phyloP scores from a whole-genome alignment of 2,329 filamentous ascomycete genomes.

The Lecanicillium sp. region DNA sequence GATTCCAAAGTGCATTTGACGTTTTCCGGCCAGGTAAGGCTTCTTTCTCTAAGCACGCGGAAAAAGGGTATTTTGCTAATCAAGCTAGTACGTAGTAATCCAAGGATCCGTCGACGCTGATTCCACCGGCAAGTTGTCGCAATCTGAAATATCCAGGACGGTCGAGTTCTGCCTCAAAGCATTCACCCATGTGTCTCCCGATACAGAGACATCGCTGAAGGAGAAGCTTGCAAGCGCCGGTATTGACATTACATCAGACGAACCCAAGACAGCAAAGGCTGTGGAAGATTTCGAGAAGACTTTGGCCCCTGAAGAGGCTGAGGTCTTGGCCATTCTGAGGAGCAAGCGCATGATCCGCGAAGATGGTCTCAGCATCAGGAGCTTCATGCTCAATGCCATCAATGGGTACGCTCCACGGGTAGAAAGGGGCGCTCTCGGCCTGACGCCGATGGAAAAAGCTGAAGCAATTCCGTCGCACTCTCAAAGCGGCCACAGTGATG shows the following conservation, averaged over 20 bases:
- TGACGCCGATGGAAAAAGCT: not conserved
- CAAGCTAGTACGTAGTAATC: slow-evolving; percentile 21
- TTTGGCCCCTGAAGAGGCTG: slow-evolving; percentile 9
- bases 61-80: not conserved
- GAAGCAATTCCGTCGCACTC: not conserved
- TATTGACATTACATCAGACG: not conserved
- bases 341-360: slow-evolving; percentile 11
- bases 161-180: not conserved
- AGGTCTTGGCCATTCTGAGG: slow-evolving; percentile 7
- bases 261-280: not conserved
- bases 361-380: slow-evolving; percentile 2
- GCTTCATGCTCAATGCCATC: not conserved
- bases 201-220: slow-evolving; percentile 10
- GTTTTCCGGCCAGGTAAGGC: slow-evolving; percentile 29
- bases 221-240: slow-evolving; percentile 10
- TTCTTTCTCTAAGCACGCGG: not conserved
- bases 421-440: not conserved
- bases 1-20: slow-evolving; percentile 34
- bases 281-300: not conserved
- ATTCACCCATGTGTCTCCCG: slow-evolving; percentile 1
- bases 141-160: not conserved
- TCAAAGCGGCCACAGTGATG: not conserved
- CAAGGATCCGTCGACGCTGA: slow-evolving; percentile 25
- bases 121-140: not conserved
- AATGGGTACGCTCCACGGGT: not conserved